Evolutionary conservation across 176 grass and related monocot genomes (phyloP), one percentile per base, ranked within the genome.

Genomic region (Phragmites australis): DNA sequence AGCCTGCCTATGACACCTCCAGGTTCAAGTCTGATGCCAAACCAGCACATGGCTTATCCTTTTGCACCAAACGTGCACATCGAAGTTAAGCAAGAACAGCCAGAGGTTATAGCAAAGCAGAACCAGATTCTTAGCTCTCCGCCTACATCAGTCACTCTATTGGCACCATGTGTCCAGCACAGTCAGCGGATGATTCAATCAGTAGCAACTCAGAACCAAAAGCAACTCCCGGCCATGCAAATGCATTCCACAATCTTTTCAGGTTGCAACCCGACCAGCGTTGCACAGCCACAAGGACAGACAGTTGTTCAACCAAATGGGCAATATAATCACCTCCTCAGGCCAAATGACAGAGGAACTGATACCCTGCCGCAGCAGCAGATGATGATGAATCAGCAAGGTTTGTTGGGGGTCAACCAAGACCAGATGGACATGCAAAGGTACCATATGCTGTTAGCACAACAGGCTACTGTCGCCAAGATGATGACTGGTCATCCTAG

Each of bases 301-400:
- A 11, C 48, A 37, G 26, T 34, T 37, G 50, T 37, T 57, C 68
- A 23, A 65, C 41, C 26, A 27, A 57, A 48, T 79, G 27, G 48
- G 53, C 68, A 80, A 40, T 23, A 55, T 15, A 74, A 25, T 65
- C 48, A 27, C 16, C 14, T 19, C 57, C 45, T 23, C 29, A 61
- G 22, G 43, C 42, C 50, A 46, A 52, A 64, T 47, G 8, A 14
- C 25, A 44, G 31, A 63, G 32, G 1, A 19, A 18, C 62, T 4
- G 18, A 46, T 39, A 3, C n/a, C 19, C 75, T 53, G 2, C 74
- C 40, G 2, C 43, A 48, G 9, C 55, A 65, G 19, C 76, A 21
- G 17, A n/a, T 46, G 44, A 39, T 51, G n/a, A 46, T 75, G n/a
- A 74, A 75, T 49, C 49, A 75, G n/a, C 69, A 75, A 75, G 10